Percentiles rank a stretch among this genome's conserved stretches.
phyloP scores from a whole-genome alignment of 768 basidiomycete species.

The Leccinellum albellum region DNA sequence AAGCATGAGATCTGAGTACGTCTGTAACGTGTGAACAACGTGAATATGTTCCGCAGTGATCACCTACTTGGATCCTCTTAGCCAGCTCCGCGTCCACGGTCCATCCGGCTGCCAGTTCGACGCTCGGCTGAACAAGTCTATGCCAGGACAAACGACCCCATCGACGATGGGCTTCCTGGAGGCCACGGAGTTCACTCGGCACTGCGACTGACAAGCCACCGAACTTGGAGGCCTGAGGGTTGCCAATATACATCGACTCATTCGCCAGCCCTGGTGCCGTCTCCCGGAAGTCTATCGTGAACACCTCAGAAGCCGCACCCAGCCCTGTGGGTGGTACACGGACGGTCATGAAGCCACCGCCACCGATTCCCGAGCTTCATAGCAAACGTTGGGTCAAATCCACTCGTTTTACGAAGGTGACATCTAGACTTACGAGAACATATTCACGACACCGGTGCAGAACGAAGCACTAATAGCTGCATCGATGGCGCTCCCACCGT shows the following conservation, averaged over 20 bases:
- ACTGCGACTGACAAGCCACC: conserved; percentile 89
- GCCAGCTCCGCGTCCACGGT: conserved; percentile 74
- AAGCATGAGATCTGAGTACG: conserved; percentile 55
- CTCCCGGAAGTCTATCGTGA: conserved; percentile 85
- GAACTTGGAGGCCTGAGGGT: conserved; percentile 50
- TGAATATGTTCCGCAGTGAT: conserved; percentile 1
- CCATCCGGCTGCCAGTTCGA: conserved; percentile 76
- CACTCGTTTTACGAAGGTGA: background rate
- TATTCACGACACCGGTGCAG: conserved; percentile 81
- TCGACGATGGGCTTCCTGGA: conserved; percentile 75
- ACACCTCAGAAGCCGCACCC: conserved; percentile 52
- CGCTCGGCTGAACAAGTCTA: conserved; percentile 69
- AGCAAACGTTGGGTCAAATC: background rate
- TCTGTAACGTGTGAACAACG: conserved; percentile 25
- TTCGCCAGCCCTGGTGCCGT: conserved; percentile 73
- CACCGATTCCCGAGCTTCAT: conserved; percentile 75
- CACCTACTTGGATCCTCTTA: conserved; percentile 61
- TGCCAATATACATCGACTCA: conserved; percentile 67
- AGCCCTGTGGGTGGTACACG: conserved; percentile 57
- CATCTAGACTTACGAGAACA: conserved; percentile 68
- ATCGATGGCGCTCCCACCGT: conserved; percentile 90
- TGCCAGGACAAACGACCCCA: conserved; percentile 85
- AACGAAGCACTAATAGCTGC: conserved; percentile 76
- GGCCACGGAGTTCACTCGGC: conserved; percentile 86
- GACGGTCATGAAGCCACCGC: conserved; percentile 83